Conservation (phyloP, 495 filamentous ascomycete genomes). For the Cercophora newfieldiana region DNA sequence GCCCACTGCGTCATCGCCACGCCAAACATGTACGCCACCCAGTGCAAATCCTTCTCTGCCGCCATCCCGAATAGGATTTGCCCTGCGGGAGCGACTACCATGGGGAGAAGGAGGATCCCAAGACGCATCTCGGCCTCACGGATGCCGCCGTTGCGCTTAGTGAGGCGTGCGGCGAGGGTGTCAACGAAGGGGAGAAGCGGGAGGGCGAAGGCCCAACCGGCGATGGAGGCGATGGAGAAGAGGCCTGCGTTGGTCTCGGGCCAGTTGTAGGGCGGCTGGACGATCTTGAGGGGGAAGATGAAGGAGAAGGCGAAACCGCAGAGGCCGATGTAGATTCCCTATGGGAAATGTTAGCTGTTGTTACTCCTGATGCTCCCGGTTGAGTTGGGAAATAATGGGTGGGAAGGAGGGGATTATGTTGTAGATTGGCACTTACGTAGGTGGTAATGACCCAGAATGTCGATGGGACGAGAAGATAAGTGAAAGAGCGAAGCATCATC, state of each 20-base stretch:
- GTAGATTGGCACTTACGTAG: constrained; percentile 28
- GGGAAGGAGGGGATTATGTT: neutral
- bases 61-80: constrained; percentile 58
- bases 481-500: constrained; percentile 56
- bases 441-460: constrained; percentile 62
- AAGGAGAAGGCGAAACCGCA: constrained; percentile 60
- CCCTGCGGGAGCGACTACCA: constrained; percentile 55
- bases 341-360: too few relatives aligned
- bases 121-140: constrained; percentile 65
- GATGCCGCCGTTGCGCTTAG: constrained; percentile 54
- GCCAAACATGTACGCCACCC: constrained; percentile 57
- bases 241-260: constrained; percentile 55
- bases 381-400: neutral
- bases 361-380: neutral
- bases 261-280: constrained; percentile 59
- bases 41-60: constrained; percentile 54
- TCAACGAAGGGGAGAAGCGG: constrained; percentile 59
- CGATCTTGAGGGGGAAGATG: constrained; percentile 60
- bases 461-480: constrained; percentile 58
- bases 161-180: constrained; percentile 55
- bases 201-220: constrained; percentile 55
- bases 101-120: constrained; percentile 54
- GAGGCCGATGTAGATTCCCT: constrained; percentile 59
- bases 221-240: constrained; percentile 52
- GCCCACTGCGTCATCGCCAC: constrained; percentile 54